phyloP scores from a whole-genome alignment of 805 yeast species.

The Candida palmyrensis region DNA sequence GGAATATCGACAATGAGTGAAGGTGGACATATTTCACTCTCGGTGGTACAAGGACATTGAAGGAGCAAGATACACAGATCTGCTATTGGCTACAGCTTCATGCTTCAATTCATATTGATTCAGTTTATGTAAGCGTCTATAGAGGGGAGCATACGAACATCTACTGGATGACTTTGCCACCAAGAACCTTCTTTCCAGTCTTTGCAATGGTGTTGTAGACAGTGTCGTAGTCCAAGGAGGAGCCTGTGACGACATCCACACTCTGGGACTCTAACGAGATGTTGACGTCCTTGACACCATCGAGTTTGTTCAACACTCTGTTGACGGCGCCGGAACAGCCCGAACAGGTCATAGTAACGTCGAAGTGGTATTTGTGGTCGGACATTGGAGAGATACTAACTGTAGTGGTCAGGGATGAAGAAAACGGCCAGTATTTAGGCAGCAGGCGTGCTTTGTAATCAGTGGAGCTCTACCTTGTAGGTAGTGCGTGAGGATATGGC shows the following conservation, averaged over 20 bases:
- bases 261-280: constrained; percentile 77
- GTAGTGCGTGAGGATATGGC: too few species aligned
- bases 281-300: constrained; percentile 69
- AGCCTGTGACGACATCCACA: constrained; percentile 67
- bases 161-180: constrained; percentile 52
- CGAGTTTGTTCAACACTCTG: constrained; percentile 63
- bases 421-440: too few species aligned
- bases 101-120: too few species aligned
- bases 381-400: constrained; percentile 33
- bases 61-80: too few species aligned
- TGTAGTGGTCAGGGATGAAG: too few species aligned
- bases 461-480: too few species aligned
- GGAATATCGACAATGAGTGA: constrained; percentile 18
- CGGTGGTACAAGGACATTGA: too few species aligned
- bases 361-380: constrained; percentile 64
- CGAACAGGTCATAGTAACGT: constrained; percentile 81
- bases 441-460: too few species aligned
- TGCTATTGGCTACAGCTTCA: too few species aligned
- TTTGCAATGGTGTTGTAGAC: constrained; percentile 79
- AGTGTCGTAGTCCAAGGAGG: constrained; percentile 59
- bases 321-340: constrained; percentile 87
- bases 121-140: too few species aligned
- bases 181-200: constrained; percentile 81
- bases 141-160: too few species aligned
- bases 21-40: too few species aligned